Conservation (phyloP, 805 yeast species). For the Suhomyces prunicola region DNA sequence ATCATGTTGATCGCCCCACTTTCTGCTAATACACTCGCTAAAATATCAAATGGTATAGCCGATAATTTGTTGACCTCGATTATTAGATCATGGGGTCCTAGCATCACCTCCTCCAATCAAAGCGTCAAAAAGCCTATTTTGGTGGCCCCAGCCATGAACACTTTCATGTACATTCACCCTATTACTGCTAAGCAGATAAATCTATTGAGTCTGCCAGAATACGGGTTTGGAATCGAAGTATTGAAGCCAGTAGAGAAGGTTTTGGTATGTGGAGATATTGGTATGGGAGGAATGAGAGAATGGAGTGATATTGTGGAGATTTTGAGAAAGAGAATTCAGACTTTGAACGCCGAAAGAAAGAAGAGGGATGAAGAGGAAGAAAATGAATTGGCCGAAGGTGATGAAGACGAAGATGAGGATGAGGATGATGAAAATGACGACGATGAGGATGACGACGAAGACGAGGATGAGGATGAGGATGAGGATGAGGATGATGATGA, state of each 20-base stretch:
- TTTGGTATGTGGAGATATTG: slow-evolving; percentile 46
- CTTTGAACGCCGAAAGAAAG: slow-evolving; percentile 25
- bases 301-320: slow-evolving; percentile 46
- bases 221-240: slow-evolving; percentile 42
- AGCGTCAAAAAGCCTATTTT: slow-evolving; percentile 37
- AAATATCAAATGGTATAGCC: slow-evolving; percentile 42
- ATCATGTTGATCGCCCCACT: slow-evolving; percentile 45
- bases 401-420: slow-evolving; percentile 36
- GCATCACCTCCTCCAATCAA: slow-evolving; percentile 10
- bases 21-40: slow-evolving; percentile 45
- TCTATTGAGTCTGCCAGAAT: slow-evolving; percentile 31
- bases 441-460: slow-evolving; percentile 38
- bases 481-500: slow-evolving; percentile 35
- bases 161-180: slow-evolving; percentile 47
- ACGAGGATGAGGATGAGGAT: slow-evolving; percentile 37
- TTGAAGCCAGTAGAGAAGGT: slow-evolving; percentile 47
- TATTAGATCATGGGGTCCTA: slow-evolving; percentile 41
- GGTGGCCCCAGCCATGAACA: slow-evolving; percentile 49
- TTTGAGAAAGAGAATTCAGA: slow-evolving; percentile 31
- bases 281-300: slow-evolving; percentile 51
- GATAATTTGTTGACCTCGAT: slow-evolving; percentile 44
- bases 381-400: slow-evolving; percentile 25
- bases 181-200: slow-evolving; percentile 40
- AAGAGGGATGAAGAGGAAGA: slow-evolving; percentile 13
- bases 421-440: slow-evolving; percentile 31